Evolutionary conservation across 139 green algal genomes (phyloP).

Genomic region (Volvox africanus): DNA sequence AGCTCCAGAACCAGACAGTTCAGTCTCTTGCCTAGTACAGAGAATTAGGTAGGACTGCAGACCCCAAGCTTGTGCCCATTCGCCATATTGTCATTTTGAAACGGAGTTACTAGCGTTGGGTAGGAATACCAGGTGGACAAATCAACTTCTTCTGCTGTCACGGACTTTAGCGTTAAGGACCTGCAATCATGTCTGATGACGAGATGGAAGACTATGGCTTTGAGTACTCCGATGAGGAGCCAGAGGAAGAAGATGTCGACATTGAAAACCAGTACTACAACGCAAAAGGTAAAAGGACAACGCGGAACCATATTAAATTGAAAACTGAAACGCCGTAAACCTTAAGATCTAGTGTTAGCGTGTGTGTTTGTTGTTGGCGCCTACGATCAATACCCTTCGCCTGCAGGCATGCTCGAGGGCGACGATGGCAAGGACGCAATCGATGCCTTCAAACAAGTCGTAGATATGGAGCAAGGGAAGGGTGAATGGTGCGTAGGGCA

Average conservation of each 20-base stretch:
- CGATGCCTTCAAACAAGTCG: slow-evolving; percentile 91
- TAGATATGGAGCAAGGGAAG: slow-evolving; percentile 96
- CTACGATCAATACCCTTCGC: not conserved
- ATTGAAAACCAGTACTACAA: slow-evolving; percentile 99
- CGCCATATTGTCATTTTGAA: no score
- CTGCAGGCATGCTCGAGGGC: slow-evolving; percentile 85
- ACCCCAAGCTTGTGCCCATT: no score
- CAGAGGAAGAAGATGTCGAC: slow-evolving; percentile 95
- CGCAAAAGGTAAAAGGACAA: slow-evolving; percentile 84
- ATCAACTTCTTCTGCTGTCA: not conserved
- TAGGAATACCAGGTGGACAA: not conserved
- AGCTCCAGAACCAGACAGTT: not conserved
- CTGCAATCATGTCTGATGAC: slow-evolving; percentile 66
- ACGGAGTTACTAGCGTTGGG: no score
- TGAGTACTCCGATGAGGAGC: slow-evolving; percentile 98
- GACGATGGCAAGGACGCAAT: slow-evolving; percentile 83
- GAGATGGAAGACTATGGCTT: slow-evolving; percentile 95
- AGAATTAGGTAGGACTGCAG: no score
- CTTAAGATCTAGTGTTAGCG: not conserved
- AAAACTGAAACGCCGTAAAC: not conserved
- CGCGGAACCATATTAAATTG: not conserved
- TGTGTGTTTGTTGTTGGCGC: not conserved
- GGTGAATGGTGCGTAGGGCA: slow-evolving; percentile 91
- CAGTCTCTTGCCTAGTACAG: not conserved
- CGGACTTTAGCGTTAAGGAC: not conserved